Percentiles rank a stretch among this genome's conserved stretches.
Conservation (phyloP, 1,284 basidiomycete genomes). For the Phellopilus nigrolimitatus region DNA sequence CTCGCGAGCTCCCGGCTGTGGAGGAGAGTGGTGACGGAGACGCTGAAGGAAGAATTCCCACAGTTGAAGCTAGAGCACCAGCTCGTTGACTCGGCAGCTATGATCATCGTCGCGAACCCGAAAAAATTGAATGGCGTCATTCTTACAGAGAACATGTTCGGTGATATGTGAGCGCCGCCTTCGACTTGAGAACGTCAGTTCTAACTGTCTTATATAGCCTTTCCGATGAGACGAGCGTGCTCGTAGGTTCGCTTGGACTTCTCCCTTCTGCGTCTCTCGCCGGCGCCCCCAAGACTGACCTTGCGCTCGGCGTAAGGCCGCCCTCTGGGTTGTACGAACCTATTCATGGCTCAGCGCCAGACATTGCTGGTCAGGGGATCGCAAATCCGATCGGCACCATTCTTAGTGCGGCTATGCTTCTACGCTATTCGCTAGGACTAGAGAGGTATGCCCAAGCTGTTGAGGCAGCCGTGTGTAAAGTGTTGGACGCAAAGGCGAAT, state of each 20-base stretch:
- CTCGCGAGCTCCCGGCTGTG: conserved; percentile 93
- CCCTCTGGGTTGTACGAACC: conserved; percentile 93
- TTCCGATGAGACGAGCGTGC: conserved; percentile 95
- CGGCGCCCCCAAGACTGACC: conserved; percentile 75
- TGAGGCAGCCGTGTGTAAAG: conserved; percentile 85
- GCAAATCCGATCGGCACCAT: conserved; percentile 98
- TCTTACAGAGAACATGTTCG: conserved; percentile 93
- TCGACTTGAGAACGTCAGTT: conserved; percentile 7
- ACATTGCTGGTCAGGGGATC: conserved; percentile 92
- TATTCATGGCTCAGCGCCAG: conserved; percentile 93
- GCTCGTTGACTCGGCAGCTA: conserved; percentile 94
- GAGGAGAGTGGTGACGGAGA: conserved; percentile 87
- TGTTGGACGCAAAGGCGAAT: conserved; percentile 66
- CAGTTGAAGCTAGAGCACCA: conserved; percentile 84
- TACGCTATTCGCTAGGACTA: conserved; percentile 91
- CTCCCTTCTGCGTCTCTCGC: conserved; percentile 95
- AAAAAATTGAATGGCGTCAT: conserved; percentile 94
- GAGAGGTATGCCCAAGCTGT: conserved; percentile 81
- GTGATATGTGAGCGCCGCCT: conserved; percentile 75
- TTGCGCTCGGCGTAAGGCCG: conserved; percentile 62
- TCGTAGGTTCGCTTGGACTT: conserved; percentile 95
- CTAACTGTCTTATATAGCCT: conserved; percentile 47
- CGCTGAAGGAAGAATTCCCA: conserved; percentile 80
- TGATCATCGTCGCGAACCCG: conserved; percentile 93
- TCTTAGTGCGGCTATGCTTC: conserved; percentile 91